Percentiles rank a stretch among this genome's conserved stretches.
phyloP scores from a whole-genome alignment of 345 rosid genomes.

The Leavenworthia alabamica region DNA sequence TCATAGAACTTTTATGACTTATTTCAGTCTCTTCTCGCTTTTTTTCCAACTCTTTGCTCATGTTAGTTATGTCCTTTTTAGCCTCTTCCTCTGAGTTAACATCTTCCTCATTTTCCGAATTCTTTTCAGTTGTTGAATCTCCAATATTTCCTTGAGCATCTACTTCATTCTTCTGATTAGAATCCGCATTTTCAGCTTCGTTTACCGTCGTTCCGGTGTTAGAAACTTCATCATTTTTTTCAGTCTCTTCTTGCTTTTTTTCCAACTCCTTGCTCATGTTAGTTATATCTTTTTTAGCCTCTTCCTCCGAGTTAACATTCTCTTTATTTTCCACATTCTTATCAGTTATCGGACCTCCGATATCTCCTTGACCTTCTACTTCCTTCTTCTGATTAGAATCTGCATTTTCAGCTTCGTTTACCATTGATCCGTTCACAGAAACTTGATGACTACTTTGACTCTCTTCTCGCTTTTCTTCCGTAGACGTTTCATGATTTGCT shows the following conservation, averaged over 20 bases:
- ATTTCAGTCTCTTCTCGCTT: background rate
- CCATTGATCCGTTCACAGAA: background rate
- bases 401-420: background rate
- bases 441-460: background rate
- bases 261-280: background rate
- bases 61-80: background rate
- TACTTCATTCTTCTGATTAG: background rate
- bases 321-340: background rate
- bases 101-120: background rate
- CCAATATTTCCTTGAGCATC: background rate
- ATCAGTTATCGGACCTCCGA: background rate
- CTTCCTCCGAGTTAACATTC: background rate
- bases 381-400: background rate
- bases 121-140: background rate
- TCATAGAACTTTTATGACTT: background rate
- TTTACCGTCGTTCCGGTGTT: background rate
- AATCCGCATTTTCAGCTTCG: background rate
- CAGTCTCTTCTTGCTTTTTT: background rate
- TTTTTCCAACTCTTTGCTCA: background rate
- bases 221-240: background rate
- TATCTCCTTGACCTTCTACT: background rate
- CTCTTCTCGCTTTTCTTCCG: background rate
- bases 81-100: background rate
- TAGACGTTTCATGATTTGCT: too few relatives aligned
- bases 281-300: background rate